Evolutionary conservation across 2,329 filamentous ascomycete genomes (phyloP), one percentile per base, ranked within the genome.

Genomic region (Trichophyton simii): DNA sequence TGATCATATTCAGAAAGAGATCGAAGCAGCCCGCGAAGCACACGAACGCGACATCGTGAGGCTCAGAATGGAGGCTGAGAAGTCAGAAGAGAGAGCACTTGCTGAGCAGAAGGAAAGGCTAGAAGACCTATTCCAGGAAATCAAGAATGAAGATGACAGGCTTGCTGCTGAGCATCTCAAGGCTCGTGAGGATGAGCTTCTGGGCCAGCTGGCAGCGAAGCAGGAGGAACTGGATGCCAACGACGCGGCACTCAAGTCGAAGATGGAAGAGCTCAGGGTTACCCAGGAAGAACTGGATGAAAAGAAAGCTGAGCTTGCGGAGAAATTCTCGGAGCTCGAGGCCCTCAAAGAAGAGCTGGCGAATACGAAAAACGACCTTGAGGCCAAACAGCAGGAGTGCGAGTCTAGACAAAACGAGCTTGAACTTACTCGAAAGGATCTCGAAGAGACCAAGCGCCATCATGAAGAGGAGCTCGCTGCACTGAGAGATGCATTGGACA

Each of bases 101-200:
- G 65, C 65, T 2, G 68, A 67, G n/a, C 78, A 80, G 68, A 78
- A 80, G 61, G 70, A 71, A 42, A 73, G 76, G 42, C 65, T 77
- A 42, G 77, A 78, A n/a, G 74, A 77, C 9, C 65, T 74, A 2
- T 80, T 79, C 44, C 78, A 81, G 63, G 75, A 75, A 52, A 76
- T 78, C 63, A 76, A 74, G 65, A 68, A 67, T 3, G 75, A 77
- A 62, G 75, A 77, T 44, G 72, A 75, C 65, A 73, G 69, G 58
- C 66, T 72, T 1, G 74, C 73, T 22, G 68, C 70, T 1, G 73
- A 76, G 60, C 68, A 66, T 13, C 67, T 73, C 63, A 72, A 71
- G 42, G 68, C 67, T 22, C 74, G 72, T 31, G 73, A 77, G 63
- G 73, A 76, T 61, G 75, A 79, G 63, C 72, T 81, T 61, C 71